A percentile compares a stretch with the other conserved stretches of the same genome.
phyloP scores from a whole-genome alignment of 2,329 filamentous ascomycete species.

The Trichoderma oligosporum region DNA sequence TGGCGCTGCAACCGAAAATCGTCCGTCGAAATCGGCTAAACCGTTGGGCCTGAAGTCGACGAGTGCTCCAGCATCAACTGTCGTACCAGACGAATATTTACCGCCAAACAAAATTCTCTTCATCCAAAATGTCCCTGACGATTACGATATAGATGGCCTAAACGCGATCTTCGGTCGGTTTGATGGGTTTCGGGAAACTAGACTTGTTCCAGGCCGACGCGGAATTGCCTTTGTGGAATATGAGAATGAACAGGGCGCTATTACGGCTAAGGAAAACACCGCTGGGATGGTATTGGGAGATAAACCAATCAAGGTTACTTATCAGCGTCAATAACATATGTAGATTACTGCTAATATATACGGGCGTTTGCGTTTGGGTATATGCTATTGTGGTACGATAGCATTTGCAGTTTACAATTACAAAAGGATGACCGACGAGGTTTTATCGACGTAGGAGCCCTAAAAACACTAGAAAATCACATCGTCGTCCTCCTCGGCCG shows the following conservation, averaged over 20 bases:
- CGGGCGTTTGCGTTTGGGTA: not conserved
- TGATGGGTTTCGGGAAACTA: conserved; percentile 90
- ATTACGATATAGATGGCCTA: conserved; percentile 76
- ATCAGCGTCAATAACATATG: conserved; percentile 71
- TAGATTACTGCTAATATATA: not conserved
- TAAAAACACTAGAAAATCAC: conserved; percentile 69
- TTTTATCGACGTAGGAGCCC: not conserved
- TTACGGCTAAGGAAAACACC: conserved; percentile 89
- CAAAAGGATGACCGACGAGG: conserved; percentile 10
- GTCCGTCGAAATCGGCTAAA: conserved; percentile 64
- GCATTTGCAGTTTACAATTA: conserved; percentile 4
- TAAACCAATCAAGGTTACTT: conserved; percentile 89
- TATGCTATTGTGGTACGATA: not conserved
- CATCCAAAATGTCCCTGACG: conserved; percentile 85
- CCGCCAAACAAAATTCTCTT: conserved; percentile 97
- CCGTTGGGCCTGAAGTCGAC: conserved; percentile 69
- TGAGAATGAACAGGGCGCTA: conserved; percentile 82
- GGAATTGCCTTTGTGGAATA: conserved; percentile 98
- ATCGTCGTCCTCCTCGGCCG: conserved; percentile 74
- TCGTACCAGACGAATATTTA: conserved; percentile 95
- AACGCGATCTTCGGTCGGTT: conserved; percentile 80
- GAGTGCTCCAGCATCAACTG: conserved; percentile 60
- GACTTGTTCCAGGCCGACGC: conserved; percentile 77
- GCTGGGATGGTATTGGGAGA: conserved; percentile 75
- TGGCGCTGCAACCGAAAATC: conserved; percentile 46